Base-by-base conservation (phyloP, 2,329 filamentous ascomycete genomes). In the Elsinoe necatrix region DNA sequence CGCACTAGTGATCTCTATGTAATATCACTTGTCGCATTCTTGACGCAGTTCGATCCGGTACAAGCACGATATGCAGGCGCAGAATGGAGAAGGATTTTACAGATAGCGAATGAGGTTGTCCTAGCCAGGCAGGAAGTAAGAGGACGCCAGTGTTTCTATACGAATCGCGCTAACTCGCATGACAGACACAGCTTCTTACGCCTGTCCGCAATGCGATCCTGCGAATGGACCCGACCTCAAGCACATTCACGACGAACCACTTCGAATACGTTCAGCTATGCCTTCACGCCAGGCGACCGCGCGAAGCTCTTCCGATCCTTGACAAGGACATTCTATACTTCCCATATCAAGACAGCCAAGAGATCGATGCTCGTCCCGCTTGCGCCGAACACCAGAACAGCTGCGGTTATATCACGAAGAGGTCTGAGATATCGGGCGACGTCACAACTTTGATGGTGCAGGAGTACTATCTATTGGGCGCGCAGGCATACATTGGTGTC, bases 321-420 rank as follows among this genome's bases (percentile, higher is more conserved):
- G 78, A 86, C 62, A 82, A 80, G 59, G 76, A 80, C 55, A 82
- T 88, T 58, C 77, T 86, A 58, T 85, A 83, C 62, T 84, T 83
- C 59, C 84, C 86, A 0, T 73, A 67, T 4, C 60, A 62, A 16
- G 54, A 60, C 3, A 42, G 61, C 16, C 67, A 67, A 58, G 65
- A 64, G 29, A 66, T 71, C 20, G 70, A 74, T 42, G 71, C 71
- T 51, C 72, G 71, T 6, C 63, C 70, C 0, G 64, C 68, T 5
- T 72, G 72, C 60, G 71, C 73, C 18, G 68, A 75, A 37, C 67
- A 72, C 51, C 67, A 69, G 35, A 64, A 71, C 41, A 77, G 75
- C 63, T 74, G 72, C 59, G 72, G 75, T 12, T 90, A 81, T 71
- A 82, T 91, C 41, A 82, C 81, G 18, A 64, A 72, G 11, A 71